Conservation (phyloP, 2,329 filamentous ascomycete species). For the Epicoccum sorghinum region DNA sequence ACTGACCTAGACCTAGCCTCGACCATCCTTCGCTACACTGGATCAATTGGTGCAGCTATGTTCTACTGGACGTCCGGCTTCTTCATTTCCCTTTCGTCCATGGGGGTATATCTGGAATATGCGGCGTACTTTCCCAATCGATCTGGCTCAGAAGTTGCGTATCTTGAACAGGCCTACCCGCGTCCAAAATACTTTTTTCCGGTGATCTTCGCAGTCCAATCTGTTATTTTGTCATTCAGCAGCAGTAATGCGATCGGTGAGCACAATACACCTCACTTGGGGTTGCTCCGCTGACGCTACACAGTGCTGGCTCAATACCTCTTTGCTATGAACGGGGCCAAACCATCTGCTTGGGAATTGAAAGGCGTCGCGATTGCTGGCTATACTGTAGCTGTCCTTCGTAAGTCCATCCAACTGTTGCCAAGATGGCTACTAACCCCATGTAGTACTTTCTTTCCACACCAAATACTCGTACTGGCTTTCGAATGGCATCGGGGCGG, state of each 20-base stretch:
- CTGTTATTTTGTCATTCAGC: constrained; percentile 68
- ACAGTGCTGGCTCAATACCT: constrained; percentile 67
- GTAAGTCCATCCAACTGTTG: constrained; percentile 46
- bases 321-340: constrained; percentile 60
- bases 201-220: constrained; percentile 67
- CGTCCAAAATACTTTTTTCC: constrained; percentile 69
- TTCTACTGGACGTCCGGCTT: constrained; percentile 71
- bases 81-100: constrained; percentile 61
- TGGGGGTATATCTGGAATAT: constrained; percentile 68
- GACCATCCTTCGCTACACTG: constrained; percentile 63
- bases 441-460: constrained; percentile 55
- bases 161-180: constrained; percentile 71
- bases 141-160: constrained; percentile 70
- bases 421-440: neutral
- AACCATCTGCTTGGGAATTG: constrained; percentile 65
- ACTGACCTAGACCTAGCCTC: constrained; percentile 52
- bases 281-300: neutral
- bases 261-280: neutral
- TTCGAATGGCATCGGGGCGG: constrained; percentile 61
- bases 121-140: constrained; percentile 70
- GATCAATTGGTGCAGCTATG: constrained; percentile 66
- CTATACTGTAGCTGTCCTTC: constrained; percentile 64
- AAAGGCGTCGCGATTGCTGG: constrained; percentile 71
- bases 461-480: constrained; percentile 64
- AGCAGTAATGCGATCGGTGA: constrained; percentile 67